phyloP scores from a whole-genome alignment of 306 rosid genomes.

The Nissolia schottii region DNA sequence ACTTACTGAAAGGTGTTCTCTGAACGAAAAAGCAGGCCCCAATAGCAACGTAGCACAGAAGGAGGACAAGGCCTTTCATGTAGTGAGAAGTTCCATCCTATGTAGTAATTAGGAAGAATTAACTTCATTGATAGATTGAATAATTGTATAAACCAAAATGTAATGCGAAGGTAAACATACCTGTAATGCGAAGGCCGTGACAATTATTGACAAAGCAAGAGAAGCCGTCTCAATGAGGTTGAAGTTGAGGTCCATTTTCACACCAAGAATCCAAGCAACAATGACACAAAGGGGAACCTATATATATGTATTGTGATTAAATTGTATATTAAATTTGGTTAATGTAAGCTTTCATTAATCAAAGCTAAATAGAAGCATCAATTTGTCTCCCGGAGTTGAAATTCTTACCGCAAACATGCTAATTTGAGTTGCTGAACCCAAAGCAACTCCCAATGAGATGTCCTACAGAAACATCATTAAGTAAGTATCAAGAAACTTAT shows the following conservation, averaged over 20 bases:
- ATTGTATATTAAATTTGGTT: not conserved
- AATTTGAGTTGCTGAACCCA: conserved; percentile 48
- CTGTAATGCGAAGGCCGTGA: conserved; percentile 69
- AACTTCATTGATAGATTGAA: not conserved
- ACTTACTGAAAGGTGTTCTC: conserved; percentile 47
- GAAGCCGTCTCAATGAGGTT: conserved; percentile 70
- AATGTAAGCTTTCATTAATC: not conserved
- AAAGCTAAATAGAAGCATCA: not conserved
- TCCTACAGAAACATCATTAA: conserved; percentile 17
- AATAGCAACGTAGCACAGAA: conserved; percentile 63
- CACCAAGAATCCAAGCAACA: conserved; percentile 69
- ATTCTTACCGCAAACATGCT: conserved; percentile 39
- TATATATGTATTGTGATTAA: too few relatives aligned
- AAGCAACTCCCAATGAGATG: conserved; percentile 36
- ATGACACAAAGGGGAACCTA: conserved; percentile 83
- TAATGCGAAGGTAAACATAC: conserved; percentile 15
- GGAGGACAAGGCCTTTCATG: conserved; percentile 73
- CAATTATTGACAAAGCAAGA: conserved; percentile 68
- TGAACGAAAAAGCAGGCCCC: conserved; percentile 76
- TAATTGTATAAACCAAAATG: not conserved
- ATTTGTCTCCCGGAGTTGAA: not conserved
- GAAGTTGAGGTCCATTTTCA: conserved; percentile 76
- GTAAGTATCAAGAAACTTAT: not conserved
- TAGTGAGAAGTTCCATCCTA: conserved; percentile 87
- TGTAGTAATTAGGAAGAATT: not conserved